A percentile compares a stretch with the other conserved stretches of the same genome.
phyloP scores from a whole-genome alignment of 495 filamentous ascomycete genomes.

The Lindgomyces ingoldianus region DNA sequence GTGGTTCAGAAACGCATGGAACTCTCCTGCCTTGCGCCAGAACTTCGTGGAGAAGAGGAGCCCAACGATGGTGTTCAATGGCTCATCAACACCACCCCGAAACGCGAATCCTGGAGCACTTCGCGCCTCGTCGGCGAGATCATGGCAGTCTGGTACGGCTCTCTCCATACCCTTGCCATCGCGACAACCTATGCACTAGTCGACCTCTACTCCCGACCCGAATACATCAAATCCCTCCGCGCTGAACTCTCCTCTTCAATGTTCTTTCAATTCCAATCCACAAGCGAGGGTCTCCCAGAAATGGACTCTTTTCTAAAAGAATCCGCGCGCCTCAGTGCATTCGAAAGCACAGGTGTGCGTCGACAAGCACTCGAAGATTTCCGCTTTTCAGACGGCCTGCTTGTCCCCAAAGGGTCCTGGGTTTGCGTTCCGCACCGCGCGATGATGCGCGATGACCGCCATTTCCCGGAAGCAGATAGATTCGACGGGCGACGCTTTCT shows the following conservation, averaged over 20 bases:
- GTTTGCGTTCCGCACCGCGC: conserved; percentile 10
- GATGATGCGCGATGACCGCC: conserved; percentile 1
- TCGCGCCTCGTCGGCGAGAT: conserved; percentile 6
- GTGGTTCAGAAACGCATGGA: too few species aligned
- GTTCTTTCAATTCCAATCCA: not conserved
- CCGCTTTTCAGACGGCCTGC: conserved; percentile 11
- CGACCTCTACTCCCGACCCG: not conserved
- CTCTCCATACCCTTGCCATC: conserved; percentile 1
- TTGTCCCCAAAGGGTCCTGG: not conserved
- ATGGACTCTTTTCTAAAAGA: conserved; percentile 7
- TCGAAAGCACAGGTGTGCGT: conserved; percentile 10
- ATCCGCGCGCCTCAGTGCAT: conserved; percentile 8
- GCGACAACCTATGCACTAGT: not conserved
- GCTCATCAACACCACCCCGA: conserved; percentile 5
- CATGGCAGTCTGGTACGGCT: conserved; percentile 13
- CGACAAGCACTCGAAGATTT: conserved; percentile 9
- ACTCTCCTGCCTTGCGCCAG: too few species aligned
- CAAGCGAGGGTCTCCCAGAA: too few species aligned
- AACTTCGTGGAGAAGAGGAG: too few species aligned
- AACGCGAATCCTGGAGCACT: not conserved
- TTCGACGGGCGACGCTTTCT: conserved; percentile 12
- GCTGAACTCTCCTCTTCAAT: not conserved
- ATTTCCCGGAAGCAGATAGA: not conserved
- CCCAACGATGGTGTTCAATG: conserved; percentile 4
- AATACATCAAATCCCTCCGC: not conserved